These are phyloP conservation scores for Phytophthora parvispora DNA, from an alignment of 352 stramenopile genomes.

Conservation along the genomic window DNA sequence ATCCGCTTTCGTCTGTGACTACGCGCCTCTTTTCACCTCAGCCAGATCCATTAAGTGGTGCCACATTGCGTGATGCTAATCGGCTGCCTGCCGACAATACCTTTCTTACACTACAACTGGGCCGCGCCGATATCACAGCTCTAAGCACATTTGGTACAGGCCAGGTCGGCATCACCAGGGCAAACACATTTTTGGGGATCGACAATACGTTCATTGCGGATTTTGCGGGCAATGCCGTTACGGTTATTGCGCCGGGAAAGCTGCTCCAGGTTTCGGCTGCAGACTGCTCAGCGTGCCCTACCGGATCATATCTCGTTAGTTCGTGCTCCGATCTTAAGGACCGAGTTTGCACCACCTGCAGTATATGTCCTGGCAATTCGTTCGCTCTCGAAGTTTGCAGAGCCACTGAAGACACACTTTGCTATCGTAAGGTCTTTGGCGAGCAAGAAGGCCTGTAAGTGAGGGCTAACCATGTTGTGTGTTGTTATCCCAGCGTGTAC, in stretches of 20 bases:
- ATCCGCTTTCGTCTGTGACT: constrained; percentile 45
- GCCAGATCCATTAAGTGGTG: constrained; percentile 58
- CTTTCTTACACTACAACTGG: constrained; percentile 69
- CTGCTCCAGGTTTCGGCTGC: constrained; percentile 50
- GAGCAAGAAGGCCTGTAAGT: neutral
- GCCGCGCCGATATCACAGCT: constrained; percentile 42
- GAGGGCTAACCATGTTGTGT: neutral
- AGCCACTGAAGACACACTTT: constrained; percentile 64
- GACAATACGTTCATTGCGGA: constrained; percentile 50
- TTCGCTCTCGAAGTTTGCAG: constrained; percentile 63
- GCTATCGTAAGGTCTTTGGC: constrained; percentile 63
- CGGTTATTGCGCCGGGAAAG: constrained; percentile 18
- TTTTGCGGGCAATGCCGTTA: constrained; percentile 57
- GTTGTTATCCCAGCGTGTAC: constrained; percentile 59
- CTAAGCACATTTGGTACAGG: constrained; percentile 53
- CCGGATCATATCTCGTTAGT: constrained; percentile 48
- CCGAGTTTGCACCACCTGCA: constrained; percentile 65
- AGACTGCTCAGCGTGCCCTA: constrained; percentile 66
- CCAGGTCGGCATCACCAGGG: constrained; percentile 52
- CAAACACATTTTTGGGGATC: constrained; percentile 65
- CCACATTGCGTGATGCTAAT: constrained; percentile 50
- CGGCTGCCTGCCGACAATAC: constrained; percentile 67
- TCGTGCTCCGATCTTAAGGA: constrained; percentile 74
- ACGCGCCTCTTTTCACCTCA: constrained; percentile 57
- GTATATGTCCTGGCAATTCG: constrained; percentile 67